Evolutionary conservation across 179 eudicot species (phyloP), one percentile per base, ranked within the genome.

Genomic region (Patellifolia procumbens): DNA sequence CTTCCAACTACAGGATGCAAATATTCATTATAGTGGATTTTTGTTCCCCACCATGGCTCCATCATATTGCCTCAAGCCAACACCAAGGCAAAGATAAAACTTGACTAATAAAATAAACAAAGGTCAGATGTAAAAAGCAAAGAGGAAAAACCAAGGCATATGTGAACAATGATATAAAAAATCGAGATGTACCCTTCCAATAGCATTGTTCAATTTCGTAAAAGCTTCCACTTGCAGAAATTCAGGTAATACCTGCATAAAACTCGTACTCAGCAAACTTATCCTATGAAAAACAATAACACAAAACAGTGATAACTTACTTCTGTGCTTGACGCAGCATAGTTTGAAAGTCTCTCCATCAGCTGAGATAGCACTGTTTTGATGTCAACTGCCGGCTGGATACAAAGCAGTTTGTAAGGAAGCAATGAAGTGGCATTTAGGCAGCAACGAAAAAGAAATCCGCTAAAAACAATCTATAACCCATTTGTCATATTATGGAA

Each of bases 161-260:
- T 55, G 6, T 19, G 37, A 31, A 32, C 24, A 10, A 35, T 43
- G 59, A 60, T 4, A 22, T 43, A 4, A 53, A n/a, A 53, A 35
- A 20, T 39, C 45, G 13, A 61, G 26, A 17, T 71, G 56, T 88
- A 95, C 99, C 98, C 91, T 95, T 76, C 98, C 96, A 69, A 95
- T 95, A 76, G 99, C 97, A 84, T 80, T 90, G 86, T 92, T 93
- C 74, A 95, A 81, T 86, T 91, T 95, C 56, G 91, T 74, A 90
- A 95, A 95, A 80, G 99, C 99, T 85, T 95, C 99, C 75, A 93
- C 99, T 89, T 91, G 98, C 78, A 95, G 84, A 74, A 95, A 91
- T 74, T 95, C 99, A 26, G 99, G 97, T 68, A 95, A 87, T 55
- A 93, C 91, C 99, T 95, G 86, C 81, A 87, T 61, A 75, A 11